Conservation (phyloP, 805 yeast species). For the Phaffomyces thermotolerans region DNA sequence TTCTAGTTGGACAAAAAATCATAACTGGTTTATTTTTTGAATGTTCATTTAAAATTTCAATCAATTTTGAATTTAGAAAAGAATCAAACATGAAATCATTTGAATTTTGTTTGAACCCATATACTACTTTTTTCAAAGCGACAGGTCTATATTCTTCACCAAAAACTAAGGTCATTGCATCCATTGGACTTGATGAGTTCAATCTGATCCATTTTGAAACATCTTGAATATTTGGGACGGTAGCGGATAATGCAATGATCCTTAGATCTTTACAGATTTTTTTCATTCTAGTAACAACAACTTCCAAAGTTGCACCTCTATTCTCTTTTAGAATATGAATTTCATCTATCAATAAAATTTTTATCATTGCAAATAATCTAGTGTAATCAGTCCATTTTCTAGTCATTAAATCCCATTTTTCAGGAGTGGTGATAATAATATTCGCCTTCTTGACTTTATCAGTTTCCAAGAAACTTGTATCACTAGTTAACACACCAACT, state of each 20-base stretch:
- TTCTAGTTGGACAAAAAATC: conserved; percentile 48
- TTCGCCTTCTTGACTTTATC: conserved; percentile 41
- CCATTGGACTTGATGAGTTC: conserved; percentile 9
- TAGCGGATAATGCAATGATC: conserved; percentile 44
- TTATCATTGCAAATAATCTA: conserved; percentile 32
- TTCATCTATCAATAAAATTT: conserved; percentile 42
- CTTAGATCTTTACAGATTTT: conserved; percentile 30
- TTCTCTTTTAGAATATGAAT: conserved; percentile 38
- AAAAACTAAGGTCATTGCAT: conserved; percentile 34
- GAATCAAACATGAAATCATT: conserved; percentile 45
- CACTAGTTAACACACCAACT: conserved; percentile 50
- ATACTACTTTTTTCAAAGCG: conserved; percentile 32
- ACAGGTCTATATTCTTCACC: conserved; percentile 45
- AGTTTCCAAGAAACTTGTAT: conserved; percentile 38
- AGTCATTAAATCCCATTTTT: conserved; percentile 54
- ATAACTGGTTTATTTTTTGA: conserved; percentile 37
- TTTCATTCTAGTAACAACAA: conserved; percentile 41
- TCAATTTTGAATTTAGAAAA: conserved; percentile 33
- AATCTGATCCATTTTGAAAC: conserved; percentile 37
- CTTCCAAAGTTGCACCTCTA: conserved; percentile 45
- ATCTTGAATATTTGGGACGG: conserved; percentile 45
- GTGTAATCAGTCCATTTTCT: conserved; percentile 41
- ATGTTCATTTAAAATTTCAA: conserved; percentile 32
- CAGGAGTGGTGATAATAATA: conserved; percentile 53
- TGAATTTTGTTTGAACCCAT: conserved; percentile 32